A percentile compares a stretch with the other conserved stretches of the same genome.
These are phyloP conservation scores for Nannochloropsis granulata DNA, from an alignment of 108 stramenopile species.

Conservation along the genomic window DNA sequence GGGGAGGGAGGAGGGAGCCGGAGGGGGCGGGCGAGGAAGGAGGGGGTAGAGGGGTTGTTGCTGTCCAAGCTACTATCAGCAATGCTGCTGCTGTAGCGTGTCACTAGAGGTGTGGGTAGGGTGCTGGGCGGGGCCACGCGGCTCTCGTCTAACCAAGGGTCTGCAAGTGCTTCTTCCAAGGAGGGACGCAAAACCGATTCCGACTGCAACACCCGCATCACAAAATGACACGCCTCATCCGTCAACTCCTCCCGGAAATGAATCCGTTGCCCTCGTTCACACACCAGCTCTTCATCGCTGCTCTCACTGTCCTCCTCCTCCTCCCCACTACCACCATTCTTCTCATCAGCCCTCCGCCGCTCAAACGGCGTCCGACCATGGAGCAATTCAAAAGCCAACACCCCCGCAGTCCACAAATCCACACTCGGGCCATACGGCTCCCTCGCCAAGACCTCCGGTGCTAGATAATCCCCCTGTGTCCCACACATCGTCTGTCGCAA, in stretches of 20 bases:
- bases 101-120: background rate
- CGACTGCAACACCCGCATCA: background rate
- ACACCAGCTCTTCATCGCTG: background rate
- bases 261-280: background rate
- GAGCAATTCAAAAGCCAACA: background rate
- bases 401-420: background rate
- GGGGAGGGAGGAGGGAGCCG: background rate
- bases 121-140: background rate
- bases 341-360: background rate
- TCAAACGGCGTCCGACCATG: background rate
- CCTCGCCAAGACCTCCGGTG: background rate
- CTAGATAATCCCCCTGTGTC: background rate
- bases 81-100: background rate
- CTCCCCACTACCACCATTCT: background rate
- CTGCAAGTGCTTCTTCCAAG: background rate
- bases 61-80: background rate
- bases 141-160: background rate
- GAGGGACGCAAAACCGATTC: background rate
- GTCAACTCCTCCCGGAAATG: background rate
- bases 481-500: background rate
- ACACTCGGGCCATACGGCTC: background rate
- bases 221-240: background rate
- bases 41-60: background rate
- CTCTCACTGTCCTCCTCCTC: background rate
- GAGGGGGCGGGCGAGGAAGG: background rate